phyloP scores from a whole-genome alignment of 176 grass and related monocot species.

The Phyllostachys edulis region DNA sequence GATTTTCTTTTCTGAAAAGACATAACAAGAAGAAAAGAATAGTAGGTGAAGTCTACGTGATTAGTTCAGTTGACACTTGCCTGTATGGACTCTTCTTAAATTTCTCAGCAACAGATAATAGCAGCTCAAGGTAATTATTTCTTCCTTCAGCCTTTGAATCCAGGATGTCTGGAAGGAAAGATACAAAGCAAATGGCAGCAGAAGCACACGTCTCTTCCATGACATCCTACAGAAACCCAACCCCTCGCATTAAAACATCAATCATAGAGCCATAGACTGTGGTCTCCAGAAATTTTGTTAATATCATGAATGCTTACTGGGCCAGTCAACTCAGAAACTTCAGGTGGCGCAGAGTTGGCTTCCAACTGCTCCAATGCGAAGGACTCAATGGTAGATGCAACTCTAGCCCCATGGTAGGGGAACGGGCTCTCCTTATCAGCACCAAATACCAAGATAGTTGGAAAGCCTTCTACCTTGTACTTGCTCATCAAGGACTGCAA shows the following conservation, averaged over 20 bases:
- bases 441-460: conserved; percentile 98
- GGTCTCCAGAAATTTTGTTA: neutral
- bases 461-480: conserved; percentile 94
- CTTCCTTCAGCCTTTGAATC: conserved; percentile 98
- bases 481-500: conserved; percentile 98
- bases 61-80: conserved; percentile 46
- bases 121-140: conserved; percentile 81
- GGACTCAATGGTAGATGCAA: conserved; percentile 77
- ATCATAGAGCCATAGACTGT: neutral
- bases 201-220: conserved; percentile 96
- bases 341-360: conserved; percentile 74
- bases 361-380: conserved; percentile 88
- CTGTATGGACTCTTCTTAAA: conserved; percentile 97
- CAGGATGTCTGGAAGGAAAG: conserved; percentile 97
- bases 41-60: neutral
- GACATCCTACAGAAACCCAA: conserved; percentile 60
- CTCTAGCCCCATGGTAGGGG: conserved; percentile 72
- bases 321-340: conserved; percentile 82
- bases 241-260: conserved; percentile 16
- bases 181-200: conserved; percentile 97
- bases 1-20: neutral
- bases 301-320: conserved; percentile 46
- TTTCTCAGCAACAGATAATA: conserved; percentile 86
- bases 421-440: conserved; percentile 80
- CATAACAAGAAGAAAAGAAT: neutral